Conservation (phyloP, 345 rosid species). For the Nephelium lappaceum region DNA sequence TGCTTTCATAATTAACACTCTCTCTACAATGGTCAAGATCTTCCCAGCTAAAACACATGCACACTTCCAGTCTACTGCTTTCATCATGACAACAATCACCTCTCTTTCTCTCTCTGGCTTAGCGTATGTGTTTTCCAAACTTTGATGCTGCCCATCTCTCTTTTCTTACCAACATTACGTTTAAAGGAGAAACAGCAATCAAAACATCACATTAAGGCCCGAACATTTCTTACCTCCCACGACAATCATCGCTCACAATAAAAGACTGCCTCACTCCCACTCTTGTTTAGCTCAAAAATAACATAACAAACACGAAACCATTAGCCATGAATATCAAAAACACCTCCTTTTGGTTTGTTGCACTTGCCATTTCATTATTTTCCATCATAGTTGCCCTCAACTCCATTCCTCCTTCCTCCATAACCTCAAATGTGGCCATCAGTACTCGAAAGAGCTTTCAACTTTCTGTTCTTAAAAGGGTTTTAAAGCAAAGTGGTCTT, state of each 20-base stretch:
- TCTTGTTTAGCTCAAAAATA: background rate
- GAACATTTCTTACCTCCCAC: constrained; percentile 50
- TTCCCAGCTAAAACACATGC: background rate
- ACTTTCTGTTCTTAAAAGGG: constrained; percentile 14
- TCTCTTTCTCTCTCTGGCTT: background rate
- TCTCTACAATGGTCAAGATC: background rate
- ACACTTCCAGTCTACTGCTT: background rate
- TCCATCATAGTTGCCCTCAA: constrained; percentile 37
- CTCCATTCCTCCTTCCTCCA: constrained; percentile 13
- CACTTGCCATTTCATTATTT: constrained; percentile 37
- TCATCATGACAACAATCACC: background rate
- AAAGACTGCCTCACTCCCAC: constrained; percentile 4
- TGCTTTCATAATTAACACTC: background rate
- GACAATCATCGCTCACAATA: constrained; percentile 24
- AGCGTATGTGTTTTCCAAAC: constrained; percentile 5
- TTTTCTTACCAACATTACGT: background rate
- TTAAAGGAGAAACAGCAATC: constrained; percentile 3
- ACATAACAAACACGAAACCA: constrained; percentile 3
- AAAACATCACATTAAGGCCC: constrained; percentile 5
- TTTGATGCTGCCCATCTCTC: constrained; percentile 4
- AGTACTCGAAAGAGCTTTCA: background rate
- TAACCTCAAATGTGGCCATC: background rate
- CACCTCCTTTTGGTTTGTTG: constrained; percentile 40
- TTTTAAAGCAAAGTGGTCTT: constrained; percentile 15
- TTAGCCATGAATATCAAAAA: constrained; percentile 33